These are phyloP conservation scores for Penicillium brevicompactum DNA, from an alignment of 2,329 filamentous ascomycete genomes.

Conservation along the genomic window DNA sequence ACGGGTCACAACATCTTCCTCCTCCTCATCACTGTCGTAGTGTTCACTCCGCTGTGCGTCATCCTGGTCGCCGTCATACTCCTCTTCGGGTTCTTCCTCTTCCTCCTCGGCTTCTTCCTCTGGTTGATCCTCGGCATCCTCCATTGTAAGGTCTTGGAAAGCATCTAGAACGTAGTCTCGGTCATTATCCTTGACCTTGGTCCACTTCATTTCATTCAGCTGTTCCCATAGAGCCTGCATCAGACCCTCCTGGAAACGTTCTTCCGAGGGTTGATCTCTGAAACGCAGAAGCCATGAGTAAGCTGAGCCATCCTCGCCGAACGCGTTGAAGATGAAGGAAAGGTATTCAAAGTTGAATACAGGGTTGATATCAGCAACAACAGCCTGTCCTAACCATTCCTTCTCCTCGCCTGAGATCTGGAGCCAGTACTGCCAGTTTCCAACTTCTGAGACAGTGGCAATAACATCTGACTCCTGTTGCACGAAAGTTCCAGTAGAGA, in stretches of 20 bases:
- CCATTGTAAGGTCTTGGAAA: slow-evolving; percentile 92
- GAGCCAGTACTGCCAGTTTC: slow-evolving; percentile 94
- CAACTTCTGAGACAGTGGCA: slow-evolving; percentile 81
- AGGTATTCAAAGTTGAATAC: slow-evolving; percentile 99
- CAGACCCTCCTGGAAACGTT: slow-evolving; percentile 87
- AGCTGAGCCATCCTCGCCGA: slow-evolving; percentile 80
- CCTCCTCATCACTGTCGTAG: slow-evolving; percentile 76
- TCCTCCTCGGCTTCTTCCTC: slow-evolving; percentile 58
- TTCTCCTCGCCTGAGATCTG: slow-evolving; percentile 75
- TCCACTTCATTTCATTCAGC: slow-evolving; percentile 91
- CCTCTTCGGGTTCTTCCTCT: slow-evolving; percentile 60
- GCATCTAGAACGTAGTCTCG: slow-evolving; percentile 93
- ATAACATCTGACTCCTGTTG: slow-evolving; percentile 74
- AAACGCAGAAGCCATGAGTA: slow-evolving; percentile 96
- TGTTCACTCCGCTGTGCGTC: slow-evolving; percentile 71
- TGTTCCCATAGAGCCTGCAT: slow-evolving; percentile 98
- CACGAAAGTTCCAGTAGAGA: slow-evolving; percentile 81
- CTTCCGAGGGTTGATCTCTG: slow-evolving; percentile 76
- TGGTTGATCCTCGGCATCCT: slow-evolving; percentile 67
- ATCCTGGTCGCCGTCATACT: slow-evolving; percentile 62
- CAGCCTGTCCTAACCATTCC: slow-evolving; percentile 83
- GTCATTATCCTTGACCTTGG: slow-evolving; percentile 87
- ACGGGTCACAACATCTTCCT: slow-evolving; percentile 69
- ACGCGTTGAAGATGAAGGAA: slow-evolving; percentile 99
- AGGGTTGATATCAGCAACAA: slow-evolving; percentile 90